Percentiles rank a stretch among this genome's conserved stretches.
phyloP scores from a whole-genome alignment of 352 stramenopile species.

The Phytophthora macrochlamydospora region DNA sequence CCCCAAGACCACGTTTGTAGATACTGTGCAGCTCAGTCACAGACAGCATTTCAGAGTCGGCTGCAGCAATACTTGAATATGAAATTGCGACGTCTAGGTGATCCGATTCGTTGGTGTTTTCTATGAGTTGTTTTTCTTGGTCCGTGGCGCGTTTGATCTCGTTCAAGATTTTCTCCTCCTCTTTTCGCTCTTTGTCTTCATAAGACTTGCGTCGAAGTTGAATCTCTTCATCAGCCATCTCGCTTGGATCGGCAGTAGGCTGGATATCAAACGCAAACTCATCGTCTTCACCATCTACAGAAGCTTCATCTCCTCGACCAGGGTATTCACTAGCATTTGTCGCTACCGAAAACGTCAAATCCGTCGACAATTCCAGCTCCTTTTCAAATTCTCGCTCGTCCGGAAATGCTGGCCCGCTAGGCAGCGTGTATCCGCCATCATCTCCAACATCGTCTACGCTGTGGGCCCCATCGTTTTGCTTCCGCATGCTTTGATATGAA shows the following conservation, averaged over 20 bases:
- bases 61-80: neutral
- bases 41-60: constrained; percentile 40
- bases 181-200: constrained; percentile 26
- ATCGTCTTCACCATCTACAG: constrained; percentile 29
- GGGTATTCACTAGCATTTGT: constrained; percentile 1
- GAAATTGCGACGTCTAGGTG: neutral
- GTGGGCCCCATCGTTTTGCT: constrained; percentile 16
- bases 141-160: constrained; percentile 53
- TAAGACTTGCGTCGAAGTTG: constrained; percentile 29
- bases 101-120: constrained; percentile 8
- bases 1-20: constrained; percentile 80
- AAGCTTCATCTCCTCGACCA: neutral
- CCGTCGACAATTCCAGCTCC: constrained; percentile 37
- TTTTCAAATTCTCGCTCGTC: constrained; percentile 57
- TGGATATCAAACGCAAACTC: constrained; percentile 44
- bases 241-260: neutral
- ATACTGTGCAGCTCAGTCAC: constrained; percentile 77
- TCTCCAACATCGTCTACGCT: constrained; percentile 7
- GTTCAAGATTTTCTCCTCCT: constrained; percentile 44
- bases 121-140: constrained; percentile 39
- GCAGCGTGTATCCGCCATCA: constrained; percentile 30
- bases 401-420: constrained; percentile 45
- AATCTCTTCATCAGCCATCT: constrained; percentile 24
- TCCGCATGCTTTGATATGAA: constrained; percentile 54
- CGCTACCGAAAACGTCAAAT: constrained; percentile 44